Evolutionary conservation across 1,284 basidiomycete species (phyloP), one percentile per base, ranked within the genome.

Genomic region (Caloboletus firmus): DNA sequence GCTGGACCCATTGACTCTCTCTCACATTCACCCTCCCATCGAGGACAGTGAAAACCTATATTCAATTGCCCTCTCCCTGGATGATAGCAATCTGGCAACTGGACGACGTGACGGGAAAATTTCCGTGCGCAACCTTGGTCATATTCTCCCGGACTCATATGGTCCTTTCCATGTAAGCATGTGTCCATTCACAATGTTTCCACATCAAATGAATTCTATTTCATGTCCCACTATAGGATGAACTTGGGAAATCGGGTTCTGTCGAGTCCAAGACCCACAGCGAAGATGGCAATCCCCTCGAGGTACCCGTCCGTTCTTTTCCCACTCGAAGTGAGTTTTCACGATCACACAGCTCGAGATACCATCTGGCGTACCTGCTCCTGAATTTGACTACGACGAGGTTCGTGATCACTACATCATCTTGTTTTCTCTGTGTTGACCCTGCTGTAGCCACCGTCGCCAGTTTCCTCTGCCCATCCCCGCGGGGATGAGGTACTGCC

Each of bases 321-420:
- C 5, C 24, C n/a, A 2, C 6, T 28, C 2, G n/a, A 42, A 18
- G 17, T 15, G 4, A 8, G 6, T 13, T 8, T 7, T 42, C n/a
- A 42, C 10, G 2, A 18, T 26, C 0, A 4, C 24, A 18, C 12
- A 42, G 41, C 6, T 5, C 7, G n/a, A 28, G 6, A 11, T 42
- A 2, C n/a, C n/a, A 3, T 18, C 7, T 1, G 6, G n/a, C 17
- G 0, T 11, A 1, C 24, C 41, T 0, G 7, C 17, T 2, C 3
- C n/a, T 12, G 24, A 42, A 3, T 42, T 42, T n/a, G n/a, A 42
- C 12, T 42, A 8, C 8, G 41, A 28, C 5, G 40, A 41, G 22
- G 40, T 41, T 11, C 0, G 15, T 24, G 0, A 24, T 41, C 5
- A 7, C 10, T 11, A 11, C 10, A 11, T 24, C 17, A 0, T 6